Evolutionary conservation across 306 rosid species (phyloP).

Genomic region (Crotalaria pallida): DNA sequence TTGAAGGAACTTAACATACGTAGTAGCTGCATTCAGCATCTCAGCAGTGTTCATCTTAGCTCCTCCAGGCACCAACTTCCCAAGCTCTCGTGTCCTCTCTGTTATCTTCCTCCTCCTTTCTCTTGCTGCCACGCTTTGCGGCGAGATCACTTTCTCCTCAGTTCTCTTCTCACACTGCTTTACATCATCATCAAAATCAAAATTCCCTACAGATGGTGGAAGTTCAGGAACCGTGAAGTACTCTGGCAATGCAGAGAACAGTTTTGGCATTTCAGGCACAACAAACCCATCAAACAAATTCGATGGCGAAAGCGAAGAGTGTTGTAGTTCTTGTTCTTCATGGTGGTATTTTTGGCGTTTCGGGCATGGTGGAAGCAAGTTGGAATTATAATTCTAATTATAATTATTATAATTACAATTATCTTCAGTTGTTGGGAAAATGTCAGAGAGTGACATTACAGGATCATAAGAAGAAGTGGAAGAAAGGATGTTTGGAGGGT

Average conservation of each 20-base stretch:
- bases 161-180: background rate
- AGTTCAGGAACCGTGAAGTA: background rate
- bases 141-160: constrained; percentile 19
- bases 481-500: background rate
- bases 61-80: constrained; percentile 71
- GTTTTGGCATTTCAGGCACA: background rate
- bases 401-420: too few relatives aligned
- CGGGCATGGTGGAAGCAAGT: background rate
- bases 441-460: background rate
- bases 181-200: too few relatives aligned
- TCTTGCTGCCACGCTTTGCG: constrained; percentile 70
- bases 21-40: constrained; percentile 70
- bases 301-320: background rate
- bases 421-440: background rate
- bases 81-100: constrained; percentile 75
- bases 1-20: constrained; percentile 70
- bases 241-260: background rate
- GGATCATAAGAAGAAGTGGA: background rate
- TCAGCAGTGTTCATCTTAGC: constrained; percentile 86
- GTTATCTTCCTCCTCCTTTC: constrained; percentile 80
- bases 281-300: constrained; percentile 11
- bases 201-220: background rate
- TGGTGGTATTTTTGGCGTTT: constrained; percentile 31
- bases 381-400: background rate
- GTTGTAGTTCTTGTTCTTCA: background rate